Conservation (phyloP, 1,284 basidiomycete species). For the Fomitopsis betulina region DNA sequence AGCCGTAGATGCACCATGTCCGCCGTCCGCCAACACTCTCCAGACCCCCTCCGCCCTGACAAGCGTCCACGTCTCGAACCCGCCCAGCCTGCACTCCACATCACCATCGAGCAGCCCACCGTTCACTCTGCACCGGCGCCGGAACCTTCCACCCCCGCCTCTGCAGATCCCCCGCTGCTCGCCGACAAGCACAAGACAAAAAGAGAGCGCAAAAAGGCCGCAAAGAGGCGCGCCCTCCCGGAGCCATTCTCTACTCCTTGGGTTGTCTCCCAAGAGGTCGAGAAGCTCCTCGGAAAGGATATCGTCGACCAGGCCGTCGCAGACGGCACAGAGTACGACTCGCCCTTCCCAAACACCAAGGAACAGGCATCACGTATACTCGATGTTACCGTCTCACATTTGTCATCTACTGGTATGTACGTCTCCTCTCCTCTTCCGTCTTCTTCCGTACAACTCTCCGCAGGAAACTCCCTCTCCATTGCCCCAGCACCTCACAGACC, state of each 20-base stretch:
- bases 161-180: not conserved
- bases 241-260: slow-evolving; percentile 73
- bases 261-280: slow-evolving; percentile 70
- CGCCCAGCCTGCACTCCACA: slow-evolving; percentile 4
- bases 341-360: slow-evolving; percentile 50
- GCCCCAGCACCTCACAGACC: slow-evolving; percentile 43
- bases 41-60: slow-evolving; percentile 15
- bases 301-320: slow-evolving; percentile 47
- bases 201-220: not conserved
- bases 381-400: slow-evolving; percentile 57
- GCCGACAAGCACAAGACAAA: slow-evolving; percentile 5
- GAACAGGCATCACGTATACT: slow-evolving; percentile 39
- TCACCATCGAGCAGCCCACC: slow-evolving; percentile 3
- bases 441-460: not conserved
- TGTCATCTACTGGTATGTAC: slow-evolving; percentile 63
- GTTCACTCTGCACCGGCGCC: not conserved
- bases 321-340: slow-evolving; percentile 47
- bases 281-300: slow-evolving; percentile 61
- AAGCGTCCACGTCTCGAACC: slow-evolving; percentile 38
- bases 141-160: not conserved
- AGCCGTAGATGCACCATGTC: not conserved
- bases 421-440: not conserved
- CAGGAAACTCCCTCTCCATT: slow-evolving; percentile 70
- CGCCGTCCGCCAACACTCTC: not conserved
- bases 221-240: slow-evolving; percentile 29